Evolutionary conservation across 106 monocot genomes (phyloP), one percentile per base, ranked within the genome.

Genomic region (Ottelia alismoides): DNA sequence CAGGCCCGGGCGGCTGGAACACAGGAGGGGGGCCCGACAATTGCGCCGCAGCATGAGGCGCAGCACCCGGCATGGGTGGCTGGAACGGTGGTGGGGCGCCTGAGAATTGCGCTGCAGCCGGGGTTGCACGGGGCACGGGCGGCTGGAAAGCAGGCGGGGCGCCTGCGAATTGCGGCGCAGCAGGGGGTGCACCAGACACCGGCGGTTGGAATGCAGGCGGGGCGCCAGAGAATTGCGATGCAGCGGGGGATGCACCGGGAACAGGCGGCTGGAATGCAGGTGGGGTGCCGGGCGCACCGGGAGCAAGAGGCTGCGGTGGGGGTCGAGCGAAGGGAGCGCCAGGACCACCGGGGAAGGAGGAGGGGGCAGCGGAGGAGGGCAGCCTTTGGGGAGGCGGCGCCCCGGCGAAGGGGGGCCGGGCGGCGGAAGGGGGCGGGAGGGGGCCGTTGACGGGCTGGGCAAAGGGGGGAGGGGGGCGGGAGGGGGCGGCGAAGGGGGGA

Each of bases 301-400:
- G 20, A 55, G 30, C 27, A 14, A n/a, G 22, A 16, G 1, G 12
- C 47, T 47, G 61, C 22, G 49, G 28, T 23, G 27, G 20, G 20
- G 58, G 67, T 26, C 29, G 67, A 20, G 40, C 20, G 18, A 30
- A 57, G 23, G 48, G 20, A 28, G 10, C 52, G 52, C 11, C 5
- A 25, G 3, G 23, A 32, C 26, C 27, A 29, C 29, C 29, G 44
- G 46, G 16, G 1, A 2, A n/a, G 19, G 23, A 11, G 28, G 31
- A 49, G 22, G 57, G 46, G 25, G 24, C 52, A 24, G 52, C 22
- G 29, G 68, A 52, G 11, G 66, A 46, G 0, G 73, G 52, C 31
- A 58, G 44, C n/a, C 55, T 64, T 29, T 40, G 2, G 48, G 76
- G 61, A 66, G 68, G 58, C 32, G 60, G 64, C 73, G 74, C 59